These are phyloP conservation scores for Diaporthe eres DNA, from an alignment of 2,329 filamentous ascomycete species.

Conservation along the genomic window DNA sequence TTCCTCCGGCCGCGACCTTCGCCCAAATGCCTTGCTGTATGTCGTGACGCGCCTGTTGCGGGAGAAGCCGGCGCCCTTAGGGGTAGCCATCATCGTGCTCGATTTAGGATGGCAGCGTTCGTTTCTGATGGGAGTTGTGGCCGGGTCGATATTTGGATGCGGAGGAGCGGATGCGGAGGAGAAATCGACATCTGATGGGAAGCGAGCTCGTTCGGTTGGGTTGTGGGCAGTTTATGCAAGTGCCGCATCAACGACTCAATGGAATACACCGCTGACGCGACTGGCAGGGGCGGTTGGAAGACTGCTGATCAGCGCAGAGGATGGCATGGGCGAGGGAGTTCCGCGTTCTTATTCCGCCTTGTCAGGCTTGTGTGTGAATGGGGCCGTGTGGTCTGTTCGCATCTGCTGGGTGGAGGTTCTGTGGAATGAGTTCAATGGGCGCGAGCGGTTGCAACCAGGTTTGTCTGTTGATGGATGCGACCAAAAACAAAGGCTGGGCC, in stretches of 20 bases:
- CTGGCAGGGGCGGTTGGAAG: slow-evolving; percentile 15
- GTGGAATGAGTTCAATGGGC: slow-evolving; percentile 29
- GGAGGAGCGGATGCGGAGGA: slow-evolving; percentile 1
- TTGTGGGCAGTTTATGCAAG: slow-evolving; percentile 12
- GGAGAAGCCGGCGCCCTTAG: slow-evolving; percentile 43
- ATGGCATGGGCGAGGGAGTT: background rate
- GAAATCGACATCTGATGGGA: slow-evolving; percentile 33
- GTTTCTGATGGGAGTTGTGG: slow-evolving; percentile 6
- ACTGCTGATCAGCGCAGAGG: slow-evolving; percentile 4
- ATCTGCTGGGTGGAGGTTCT: slow-evolving; percentile 21
- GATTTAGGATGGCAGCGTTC: background rate
- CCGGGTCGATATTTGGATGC: background rate
- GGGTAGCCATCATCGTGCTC: slow-evolving; percentile 43
- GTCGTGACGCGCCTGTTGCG: slow-evolving; percentile 50
- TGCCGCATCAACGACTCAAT: slow-evolving; percentile 26
- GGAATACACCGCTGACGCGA: slow-evolving; percentile 31
- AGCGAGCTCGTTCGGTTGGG: slow-evolving; percentile 7
- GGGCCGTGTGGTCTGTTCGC: slow-evolving; percentile 26
- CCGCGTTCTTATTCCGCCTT: slow-evolving; percentile 2
- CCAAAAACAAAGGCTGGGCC: slow-evolving; percentile 36
- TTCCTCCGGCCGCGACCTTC: slow-evolving; percentile 42
- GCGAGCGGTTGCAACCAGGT: slow-evolving; percentile 29
- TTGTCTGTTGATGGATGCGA: slow-evolving; percentile 38
- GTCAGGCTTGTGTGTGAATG: slow-evolving; percentile 14
- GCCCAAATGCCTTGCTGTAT: slow-evolving; percentile 49